These are phyloP conservation scores for Fusarium sp. DNA, from an alignment of 2,329 filamentous ascomycete genomes.

Conservation along the genomic window DNA sequence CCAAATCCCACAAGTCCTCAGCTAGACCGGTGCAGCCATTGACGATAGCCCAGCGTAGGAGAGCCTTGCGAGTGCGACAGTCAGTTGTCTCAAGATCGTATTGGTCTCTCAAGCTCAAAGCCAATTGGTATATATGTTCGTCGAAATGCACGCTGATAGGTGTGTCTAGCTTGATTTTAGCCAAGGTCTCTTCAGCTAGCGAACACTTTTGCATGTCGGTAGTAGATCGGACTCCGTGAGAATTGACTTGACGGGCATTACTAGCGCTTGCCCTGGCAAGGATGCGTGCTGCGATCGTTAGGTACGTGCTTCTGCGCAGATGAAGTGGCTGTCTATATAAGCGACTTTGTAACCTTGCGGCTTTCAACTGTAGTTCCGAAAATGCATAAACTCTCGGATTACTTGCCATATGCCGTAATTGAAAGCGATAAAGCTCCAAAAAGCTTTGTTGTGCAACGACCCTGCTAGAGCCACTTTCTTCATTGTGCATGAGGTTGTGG, in stretches of 20 bases:
- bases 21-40: not conserved
- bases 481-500: not conserved
- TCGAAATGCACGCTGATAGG: not conserved
- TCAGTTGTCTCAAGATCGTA: not conserved
- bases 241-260: not conserved
- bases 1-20: not conserved
- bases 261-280: not conserved
- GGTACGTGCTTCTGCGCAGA: not conserved
- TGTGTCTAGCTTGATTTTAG: not conserved
- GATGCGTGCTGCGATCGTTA: not conserved
- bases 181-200: not conserved
- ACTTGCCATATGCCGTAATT: not conserved
- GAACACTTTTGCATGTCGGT: fast-evolving
- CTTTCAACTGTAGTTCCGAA: not conserved
- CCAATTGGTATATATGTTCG: no score
- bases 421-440: not conserved
- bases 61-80: not conserved
- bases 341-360: not conserved
- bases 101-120: not conserved
- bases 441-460: not conserved
- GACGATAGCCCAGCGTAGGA: not conserved
- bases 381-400: not conserved
- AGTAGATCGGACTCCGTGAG: not conserved
- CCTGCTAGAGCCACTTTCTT: not conserved
- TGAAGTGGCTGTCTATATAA: fast-evolving